Conservation (phyloP, 768 basidiomycete genomes). For the Leccinum rimulosum region DNA sequence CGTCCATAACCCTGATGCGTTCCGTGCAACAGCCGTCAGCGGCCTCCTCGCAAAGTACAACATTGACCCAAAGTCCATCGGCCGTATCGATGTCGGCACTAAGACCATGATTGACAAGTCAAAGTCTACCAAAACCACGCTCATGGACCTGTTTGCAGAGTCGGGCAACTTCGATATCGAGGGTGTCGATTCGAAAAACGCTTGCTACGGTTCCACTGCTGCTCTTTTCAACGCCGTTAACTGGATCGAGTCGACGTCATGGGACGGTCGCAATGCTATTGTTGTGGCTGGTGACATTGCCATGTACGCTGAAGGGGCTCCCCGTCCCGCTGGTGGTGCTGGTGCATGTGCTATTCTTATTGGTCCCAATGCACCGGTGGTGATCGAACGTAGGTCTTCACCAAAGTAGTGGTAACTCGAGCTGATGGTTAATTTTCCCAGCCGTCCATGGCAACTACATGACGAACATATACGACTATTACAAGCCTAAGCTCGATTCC, state of each 20-base stretch:
- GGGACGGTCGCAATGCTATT: conserved; percentile 97
- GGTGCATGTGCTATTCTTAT: conserved; percentile 94
- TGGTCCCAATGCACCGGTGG: conserved; percentile 92
- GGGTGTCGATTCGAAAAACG: conserved; percentile 98
- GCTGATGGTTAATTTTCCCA: conserved; percentile 34
- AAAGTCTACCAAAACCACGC: conserved; percentile 95
- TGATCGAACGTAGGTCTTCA: conserved; percentile 81
- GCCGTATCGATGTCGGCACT: conserved; percentile 96
- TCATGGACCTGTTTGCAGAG: conserved; percentile 96
- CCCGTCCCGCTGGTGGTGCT: conserved; percentile 94
- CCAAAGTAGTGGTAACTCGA: background rate
- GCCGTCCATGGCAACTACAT: conserved; percentile 96
- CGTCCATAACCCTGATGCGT: background rate
- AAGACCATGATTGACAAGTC: conserved; percentile 99
- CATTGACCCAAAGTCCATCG: conserved; percentile 94
- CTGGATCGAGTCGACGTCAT: conserved; percentile 94
- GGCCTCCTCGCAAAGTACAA: conserved; percentile 91
- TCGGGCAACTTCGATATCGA: conserved; percentile 96
- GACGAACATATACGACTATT: conserved; percentile 98
- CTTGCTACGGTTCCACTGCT: conserved; percentile 98
- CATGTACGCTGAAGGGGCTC: conserved; percentile 93
- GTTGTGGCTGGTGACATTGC: conserved; percentile 97
- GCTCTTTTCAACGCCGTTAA: conserved; percentile 98
- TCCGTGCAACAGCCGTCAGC: conserved; percentile 62
- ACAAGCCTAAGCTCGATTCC: conserved; percentile 94